Conservation (phyloP, 768 basidiomycete species). For the Cystobasidium tubakii region DNA sequence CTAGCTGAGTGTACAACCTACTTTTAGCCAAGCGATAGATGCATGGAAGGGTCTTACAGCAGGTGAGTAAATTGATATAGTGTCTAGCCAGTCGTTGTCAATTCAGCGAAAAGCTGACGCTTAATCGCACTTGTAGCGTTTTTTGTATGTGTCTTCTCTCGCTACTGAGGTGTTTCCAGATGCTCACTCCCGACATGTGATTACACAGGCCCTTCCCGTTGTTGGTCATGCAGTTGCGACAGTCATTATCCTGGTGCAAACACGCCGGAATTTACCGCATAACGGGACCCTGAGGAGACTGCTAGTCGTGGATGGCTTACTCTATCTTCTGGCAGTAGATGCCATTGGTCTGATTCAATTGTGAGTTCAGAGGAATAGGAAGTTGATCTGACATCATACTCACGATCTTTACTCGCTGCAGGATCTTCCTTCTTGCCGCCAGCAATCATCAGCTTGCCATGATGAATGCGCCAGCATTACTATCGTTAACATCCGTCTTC, state of each 20-base stretch:
- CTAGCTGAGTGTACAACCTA: background rate
- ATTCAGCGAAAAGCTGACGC: background rate
- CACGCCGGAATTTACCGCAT: background rate
- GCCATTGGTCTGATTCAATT: slow-evolving; percentile 17
- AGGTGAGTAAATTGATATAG: background rate
- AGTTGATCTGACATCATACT: too few relatives aligned
- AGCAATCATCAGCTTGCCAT: background rate
- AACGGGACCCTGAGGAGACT: background rate
- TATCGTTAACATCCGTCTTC: slow-evolving; percentile 19
- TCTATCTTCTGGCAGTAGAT: slow-evolving; percentile 22
- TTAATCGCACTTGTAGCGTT: too few relatives aligned
- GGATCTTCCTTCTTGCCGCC: slow-evolving; percentile 6
- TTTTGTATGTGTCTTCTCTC: too few relatives aligned
- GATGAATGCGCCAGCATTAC: slow-evolving; percentile 20
- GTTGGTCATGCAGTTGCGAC: slow-evolving; percentile 19
- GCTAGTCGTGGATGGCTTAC: slow-evolving; percentile 21
- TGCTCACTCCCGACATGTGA: too few relatives aligned
- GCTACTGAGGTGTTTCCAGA: too few relatives aligned
- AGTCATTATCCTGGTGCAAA: background rate
- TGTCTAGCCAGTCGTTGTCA: too few relatives aligned
- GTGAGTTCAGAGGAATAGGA: background rate
- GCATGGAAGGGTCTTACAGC: background rate
- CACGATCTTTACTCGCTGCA: background rate
- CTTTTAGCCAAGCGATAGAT: background rate
- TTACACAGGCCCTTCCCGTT: background rate